Evolutionary conservation across 495 filamentous ascomycete genomes (phyloP), one percentile per base, ranked within the genome.

Genomic region (Penicillium mononematosum): DNA sequence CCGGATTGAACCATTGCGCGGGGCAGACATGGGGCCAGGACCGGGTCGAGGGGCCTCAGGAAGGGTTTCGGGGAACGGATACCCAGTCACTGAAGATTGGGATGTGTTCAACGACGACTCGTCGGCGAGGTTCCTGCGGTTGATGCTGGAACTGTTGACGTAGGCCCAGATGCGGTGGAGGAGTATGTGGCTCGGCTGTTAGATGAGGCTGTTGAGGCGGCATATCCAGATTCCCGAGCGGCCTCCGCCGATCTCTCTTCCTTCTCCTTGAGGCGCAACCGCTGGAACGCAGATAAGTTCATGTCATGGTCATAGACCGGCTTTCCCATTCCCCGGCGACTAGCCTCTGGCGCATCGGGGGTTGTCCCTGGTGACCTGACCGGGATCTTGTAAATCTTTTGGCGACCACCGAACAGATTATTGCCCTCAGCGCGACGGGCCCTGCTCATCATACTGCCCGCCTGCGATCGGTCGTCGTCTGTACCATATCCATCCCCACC

Each of bases 41-140:
- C 29, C 42, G 3, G 58, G 45, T 46, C 61, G 57, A 19, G 58
- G 45, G 60, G 45, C 29, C n/a, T 66, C 52, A 20, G 44, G 24
- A 5, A 39, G 52, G 38, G 27, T 55, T 57, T 56, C 63, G 19
- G 36, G 70, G 66, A n/a, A 64, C 55, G 42, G 66, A 48, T 5
- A 52, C 5, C 53, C 46, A 19, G 46, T 44, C n/a, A 29, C 43
- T 43, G 65, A 64, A 36, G 65, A 62, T 59, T 59, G 81, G 65
- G 69, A 78, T 77, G 59, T 79, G 22, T 73, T 71, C 2, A 85
- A 75, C 12, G 77, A 78, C 53, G 90, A 85, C 14, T 92, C 96
- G n/a, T 87, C 85, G 53, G 96, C 78, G 94, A 98, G 5, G 93
- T 98, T 5, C 92, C 94, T 39, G 91, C 92, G 17, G 94, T 96